Percentiles rank a stretch among this genome's conserved stretches.
These are phyloP conservation scores for Apiospora kogelbergensis DNA, from an alignment of 2,329 filamentous ascomycete genomes.

Conservation along the genomic window DNA sequence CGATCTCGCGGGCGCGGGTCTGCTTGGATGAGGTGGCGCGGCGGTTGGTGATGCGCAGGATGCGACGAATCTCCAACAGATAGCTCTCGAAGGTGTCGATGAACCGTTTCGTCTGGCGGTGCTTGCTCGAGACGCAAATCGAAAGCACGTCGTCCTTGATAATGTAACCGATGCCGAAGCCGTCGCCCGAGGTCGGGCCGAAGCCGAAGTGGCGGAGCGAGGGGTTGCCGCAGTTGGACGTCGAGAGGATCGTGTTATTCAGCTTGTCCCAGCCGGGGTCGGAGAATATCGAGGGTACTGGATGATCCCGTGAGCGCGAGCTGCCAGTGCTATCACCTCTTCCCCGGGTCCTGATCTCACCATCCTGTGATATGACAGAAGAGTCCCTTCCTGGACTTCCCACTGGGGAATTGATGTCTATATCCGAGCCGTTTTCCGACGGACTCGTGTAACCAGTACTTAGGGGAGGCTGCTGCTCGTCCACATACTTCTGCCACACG, in stretches of 20 bases:
- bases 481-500: constrained; percentile 87
- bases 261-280: constrained; percentile 92
- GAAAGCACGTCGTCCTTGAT: constrained; percentile 93
- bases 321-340: constrained; percentile 54
- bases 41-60: constrained; percentile 68
- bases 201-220: constrained; percentile 95
- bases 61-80: constrained; percentile 82
- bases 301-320: constrained; percentile 45
- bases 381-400: constrained; percentile 57
- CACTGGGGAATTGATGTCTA: constrained; percentile 44
- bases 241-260: constrained; percentile 91
- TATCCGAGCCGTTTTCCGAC: constrained; percentile 46
- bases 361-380: constrained; percentile 44
- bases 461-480: constrained; percentile 64
- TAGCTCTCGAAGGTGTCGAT: constrained; percentile 89
- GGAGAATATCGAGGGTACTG: constrained; percentile 78
- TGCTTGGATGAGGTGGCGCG: constrained; percentile 41
- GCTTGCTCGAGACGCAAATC: constrained; percentile 91
- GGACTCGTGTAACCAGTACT: constrained; percentile 66
- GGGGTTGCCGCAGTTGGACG: constrained; percentile 98
- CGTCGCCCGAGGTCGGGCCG: constrained; percentile 88
- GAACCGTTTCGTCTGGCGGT: constrained; percentile 88
- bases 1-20: constrained; percentile 55
- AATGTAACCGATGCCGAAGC: constrained; percentile 97
- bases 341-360: constrained; percentile 36